Percentiles rank a stretch among this genome's conserved stretches.
Conservation (phyloP, 768 basidiomycete species). For the Gloeopeniophorella convolvens region DNA sequence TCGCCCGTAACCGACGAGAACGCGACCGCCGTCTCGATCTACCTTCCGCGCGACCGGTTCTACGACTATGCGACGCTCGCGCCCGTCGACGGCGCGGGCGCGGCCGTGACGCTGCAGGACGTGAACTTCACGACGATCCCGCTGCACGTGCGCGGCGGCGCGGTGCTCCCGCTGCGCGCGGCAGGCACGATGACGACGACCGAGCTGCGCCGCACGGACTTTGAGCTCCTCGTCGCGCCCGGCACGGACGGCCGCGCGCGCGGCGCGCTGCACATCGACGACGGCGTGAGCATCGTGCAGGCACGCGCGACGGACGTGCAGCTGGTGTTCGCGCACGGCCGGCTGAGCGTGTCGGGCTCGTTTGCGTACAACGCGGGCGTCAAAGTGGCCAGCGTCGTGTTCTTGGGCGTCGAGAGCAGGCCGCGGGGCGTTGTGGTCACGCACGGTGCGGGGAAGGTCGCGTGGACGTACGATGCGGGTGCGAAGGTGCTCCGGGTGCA, state of each 20-base stretch:
- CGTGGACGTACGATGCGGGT: slow-evolving; percentile 31
- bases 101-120: slow-evolving; percentile 37
- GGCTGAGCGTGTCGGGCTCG: slow-evolving; percentile 27
- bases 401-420: slow-evolving; percentile 26
- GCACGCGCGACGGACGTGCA: slow-evolving; percentile 26
- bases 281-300: slow-evolving; percentile 45
- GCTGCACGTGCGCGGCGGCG: slow-evolving; percentile 54
- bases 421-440: slow-evolving; percentile 24
- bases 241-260: slow-evolving; percentile 41
- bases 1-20: slow-evolving; percentile 61
- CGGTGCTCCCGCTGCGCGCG: slow-evolving; percentile 49
- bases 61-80: slow-evolving; percentile 54
- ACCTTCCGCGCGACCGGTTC: slow-evolving; percentile 59
- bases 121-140: slow-evolving; percentile 55
- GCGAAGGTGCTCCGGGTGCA: slow-evolving; percentile 40
- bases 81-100: slow-evolving; percentile 42
- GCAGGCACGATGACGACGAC: slow-evolving; percentile 55
- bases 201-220: slow-evolving; percentile 45
- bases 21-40: slow-evolving; percentile 50
- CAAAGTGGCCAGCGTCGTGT: slow-evolving; percentile 30
- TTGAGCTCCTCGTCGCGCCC: slow-evolving; percentile 60
- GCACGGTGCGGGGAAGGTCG: slow-evolving; percentile 16
- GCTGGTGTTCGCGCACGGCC: slow-evolving; percentile 25
- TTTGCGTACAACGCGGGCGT: slow-evolving; percentile 28
- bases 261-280: slow-evolving; percentile 56